A percentile compares a stretch with the other conserved stretches of the same genome.
phyloP scores from a whole-genome alignment of 768 basidiomycete species.

The Tricholomella constricta region DNA sequence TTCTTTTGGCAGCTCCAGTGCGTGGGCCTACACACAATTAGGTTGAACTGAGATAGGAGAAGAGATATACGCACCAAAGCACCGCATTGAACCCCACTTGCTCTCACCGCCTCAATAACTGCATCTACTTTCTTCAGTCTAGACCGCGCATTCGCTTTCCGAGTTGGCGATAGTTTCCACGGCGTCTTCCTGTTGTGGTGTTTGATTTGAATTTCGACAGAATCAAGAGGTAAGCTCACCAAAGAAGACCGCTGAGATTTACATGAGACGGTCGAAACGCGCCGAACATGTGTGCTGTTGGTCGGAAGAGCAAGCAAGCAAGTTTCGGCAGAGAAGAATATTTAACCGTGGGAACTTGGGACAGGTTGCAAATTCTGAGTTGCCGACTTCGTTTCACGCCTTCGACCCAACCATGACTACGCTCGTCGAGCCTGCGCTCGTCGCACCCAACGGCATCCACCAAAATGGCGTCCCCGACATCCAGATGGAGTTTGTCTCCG shows the following conservation, averaged over 20 bases:
- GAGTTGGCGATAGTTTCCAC: slow-evolving; percentile 87
- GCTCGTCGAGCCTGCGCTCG: slow-evolving; percentile 33
- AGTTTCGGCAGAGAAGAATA: slow-evolving; percentile 21
- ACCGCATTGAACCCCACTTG: slow-evolving; percentile 77
- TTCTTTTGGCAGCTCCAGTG: slow-evolving; percentile 87
- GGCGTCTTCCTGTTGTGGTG: slow-evolving; percentile 78
- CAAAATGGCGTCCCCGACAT: slow-evolving; percentile 43
- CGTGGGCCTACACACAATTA: slow-evolving; percentile 50
- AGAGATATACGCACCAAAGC: slow-evolving; percentile 62
- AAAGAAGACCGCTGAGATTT: slow-evolving; percentile 77
- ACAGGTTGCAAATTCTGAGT: slow-evolving; percentile 6
- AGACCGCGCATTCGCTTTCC: slow-evolving; percentile 89
- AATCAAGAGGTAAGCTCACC: slow-evolving; percentile 49
- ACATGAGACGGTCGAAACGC: slow-evolving; percentile 76
- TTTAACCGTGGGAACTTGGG: slow-evolving; percentile 34
- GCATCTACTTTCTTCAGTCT: slow-evolving; percentile 91
- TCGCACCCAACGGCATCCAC: slow-evolving; percentile 39
- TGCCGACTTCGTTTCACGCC: slow-evolving; percentile 22
- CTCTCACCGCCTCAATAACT: slow-evolving; percentile 85
- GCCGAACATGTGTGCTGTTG: slow-evolving; percentile 67
- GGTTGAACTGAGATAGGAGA: background rate
- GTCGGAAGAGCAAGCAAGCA: slow-evolving; percentile 2
- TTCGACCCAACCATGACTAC: slow-evolving; percentile 47
- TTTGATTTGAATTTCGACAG: background rate
- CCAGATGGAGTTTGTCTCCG: slow-evolving; percentile 39